Base-by-base conservation (phyloP, 345 rosid genomes). In the Cochlearia excelsa region DNA sequence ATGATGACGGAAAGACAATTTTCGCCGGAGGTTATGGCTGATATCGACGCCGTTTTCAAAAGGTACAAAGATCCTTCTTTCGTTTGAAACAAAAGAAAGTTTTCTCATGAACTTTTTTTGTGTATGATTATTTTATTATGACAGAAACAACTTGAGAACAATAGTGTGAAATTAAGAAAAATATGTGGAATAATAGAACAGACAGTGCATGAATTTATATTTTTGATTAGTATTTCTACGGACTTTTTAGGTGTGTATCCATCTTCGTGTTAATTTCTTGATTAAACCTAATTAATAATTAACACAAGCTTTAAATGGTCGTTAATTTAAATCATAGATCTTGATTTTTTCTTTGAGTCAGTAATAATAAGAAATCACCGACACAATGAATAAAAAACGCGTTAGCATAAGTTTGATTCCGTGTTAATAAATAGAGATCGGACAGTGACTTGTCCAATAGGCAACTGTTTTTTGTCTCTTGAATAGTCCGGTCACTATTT, bases 21-120 rank as follows among this genome's bases (percentile, higher is more conserved):
- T 66, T 77, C 89, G 3, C 58, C 70, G 0, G 82, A 85, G 76
- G 71, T 85, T 26, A 76, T 72, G 87, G 82, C 75, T 27, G 95
- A 76, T 59, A 76, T 87, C 34, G 97, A 87, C 57, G 34, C 72
- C 5, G 68, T 82, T 26, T 88, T 81, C 79, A 81, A 67, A 76
- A 84, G 78, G 79, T 80, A 78, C 78, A 68, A 68, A 61, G 73
- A 68, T 62, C 65, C 75, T 70, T 64, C 69, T 58, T 63, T 64
- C 59, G 4, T 61, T 61, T 61, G 58, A 61, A 8, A 34, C 23
- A 57, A 10, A 3, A 38, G 7, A 46, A 30, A 11, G 3, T 39
- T 37, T 51, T 46, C 27, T 29, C 10, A 52, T 37, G 31, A 29
- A 47, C 29, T 56, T 9, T 33, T 3, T 4, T 37, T 4, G 1